Base-by-base conservation (phyloP, 257 asterid species). In the Solanum commersonii region DNA sequence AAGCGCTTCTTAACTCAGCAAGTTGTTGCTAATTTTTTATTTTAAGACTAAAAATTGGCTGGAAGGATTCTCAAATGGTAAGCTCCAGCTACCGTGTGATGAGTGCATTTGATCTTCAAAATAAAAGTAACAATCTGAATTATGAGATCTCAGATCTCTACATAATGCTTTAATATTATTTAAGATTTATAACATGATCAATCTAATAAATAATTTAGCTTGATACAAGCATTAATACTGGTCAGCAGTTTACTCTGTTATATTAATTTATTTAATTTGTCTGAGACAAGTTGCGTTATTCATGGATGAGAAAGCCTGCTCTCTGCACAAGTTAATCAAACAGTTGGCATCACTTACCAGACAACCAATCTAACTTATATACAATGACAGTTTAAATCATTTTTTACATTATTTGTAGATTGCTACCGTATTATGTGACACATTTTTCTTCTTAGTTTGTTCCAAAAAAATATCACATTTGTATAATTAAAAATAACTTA, bases 81-180 rank as follows among this genome's bases (percentile, higher is more conserved):
- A n/a, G 84, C 34, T 77, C 84, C 84, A 77, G 35, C 84, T 77
- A 14, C 60, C 11, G 59, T 77, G 84, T 77, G 59, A 74, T 35
- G 49, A 23, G 84, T 23, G 84, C 31, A 77, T 81, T 81, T 46
- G 40, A 49, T 81, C 44, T 49, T 49, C 68, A 29, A 81, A 81
- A 49, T 81, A 49, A 81, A 46, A 10, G 29, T 8, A 25, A 49
- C 70, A 10, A 49, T 81, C 70, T 46, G 85, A 46, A 81, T 81
- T 46, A 81, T 81, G 85, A 81, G 85, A 81, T 81, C 85, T 81
- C 70, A 81, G 70, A 81, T 81, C 85, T 81, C 70, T 31, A 20
- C 20, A 27, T 81, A 5, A 81, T 49, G 3, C 85, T 81, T 18
- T 81, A 29, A 15, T 18, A 81, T 44, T 44, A 27, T 49, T 46